Percentiles rank a stretch among this genome's conserved stretches.
phyloP scores from a whole-genome alignment of 2,329 filamentous ascomycete species.

The Fusarium haematococcum region DNA sequence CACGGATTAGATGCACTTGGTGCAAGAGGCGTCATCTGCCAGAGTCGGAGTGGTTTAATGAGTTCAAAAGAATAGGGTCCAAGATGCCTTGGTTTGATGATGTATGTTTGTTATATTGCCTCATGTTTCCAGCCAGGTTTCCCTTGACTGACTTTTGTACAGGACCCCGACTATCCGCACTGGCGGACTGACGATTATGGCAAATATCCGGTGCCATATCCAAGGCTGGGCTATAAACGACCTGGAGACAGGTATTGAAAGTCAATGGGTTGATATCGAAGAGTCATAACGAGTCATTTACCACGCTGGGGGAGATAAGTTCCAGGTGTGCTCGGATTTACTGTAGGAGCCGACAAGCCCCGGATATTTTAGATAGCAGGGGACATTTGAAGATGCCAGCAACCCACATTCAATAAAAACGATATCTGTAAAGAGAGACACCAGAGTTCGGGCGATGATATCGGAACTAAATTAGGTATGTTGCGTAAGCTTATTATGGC shows the following conservation, averaged over 20 bases:
- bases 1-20: conserved; percentile 19
- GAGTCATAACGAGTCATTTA: background rate
- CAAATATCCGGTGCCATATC: conserved; percentile 23
- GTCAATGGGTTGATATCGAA: background rate
- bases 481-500: background rate
- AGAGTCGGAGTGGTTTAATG: conserved; percentile 17
- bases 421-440: background rate
- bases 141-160: background rate
- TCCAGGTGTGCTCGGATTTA: background rate
- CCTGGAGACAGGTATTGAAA: background rate
- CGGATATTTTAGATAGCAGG: background rate
- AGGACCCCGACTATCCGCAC: conserved; percentile 23
- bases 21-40: conserved; percentile 27
- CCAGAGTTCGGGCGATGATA: background rate
- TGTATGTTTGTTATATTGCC: background rate
- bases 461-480: background rate
- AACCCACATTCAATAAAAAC: background rate
- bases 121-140: accelerated
- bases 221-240: background rate
- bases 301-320: background rate
- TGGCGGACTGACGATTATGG: conserved; percentile 5
- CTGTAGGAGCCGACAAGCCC: background rate
- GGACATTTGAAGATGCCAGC: background rate
- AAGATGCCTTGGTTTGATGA: conserved; percentile 31
- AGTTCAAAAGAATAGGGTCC: background rate